Conservation (phyloP, 2,329 filamentous ascomycete genomes). For the Penicillium thymicola region DNA sequence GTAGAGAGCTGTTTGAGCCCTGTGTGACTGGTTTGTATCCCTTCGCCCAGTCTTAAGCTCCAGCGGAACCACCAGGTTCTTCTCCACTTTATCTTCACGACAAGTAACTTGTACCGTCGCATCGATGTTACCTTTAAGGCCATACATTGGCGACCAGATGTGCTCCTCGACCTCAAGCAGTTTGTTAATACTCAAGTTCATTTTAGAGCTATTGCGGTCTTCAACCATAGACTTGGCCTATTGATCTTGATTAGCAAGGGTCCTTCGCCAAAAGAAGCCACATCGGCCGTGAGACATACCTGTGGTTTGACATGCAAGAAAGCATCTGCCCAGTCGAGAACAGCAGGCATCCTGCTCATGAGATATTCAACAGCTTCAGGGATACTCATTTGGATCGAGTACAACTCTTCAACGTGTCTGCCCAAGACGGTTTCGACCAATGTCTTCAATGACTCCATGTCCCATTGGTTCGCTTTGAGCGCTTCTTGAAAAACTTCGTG, state of each 20-base stretch:
- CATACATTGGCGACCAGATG: constrained; percentile 97
- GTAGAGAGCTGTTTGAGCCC: constrained; percentile 92
- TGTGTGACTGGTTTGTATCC: constrained; percentile 73
- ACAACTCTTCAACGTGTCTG: constrained; percentile 82
- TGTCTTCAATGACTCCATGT: constrained; percentile 60
- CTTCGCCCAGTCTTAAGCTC: constrained; percentile 92
- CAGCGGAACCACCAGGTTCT: constrained; percentile 80
- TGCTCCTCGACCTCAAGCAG: constrained; percentile 96
- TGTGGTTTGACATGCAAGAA: constrained; percentile 73
- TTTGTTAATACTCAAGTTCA: constrained; percentile 84
- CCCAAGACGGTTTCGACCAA: constrained; percentile 68
- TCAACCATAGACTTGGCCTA: constrained; percentile 69
- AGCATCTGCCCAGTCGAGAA: constrained; percentile 76
- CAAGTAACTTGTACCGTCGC: constrained; percentile 89
- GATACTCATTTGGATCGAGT: constrained; percentile 75
- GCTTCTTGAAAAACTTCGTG: constrained; percentile 96
- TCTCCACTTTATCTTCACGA: constrained; percentile 62
- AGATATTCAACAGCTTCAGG: constrained; percentile 74
- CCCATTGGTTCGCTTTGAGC: constrained; percentile 79
- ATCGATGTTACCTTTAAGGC: constrained; percentile 95
- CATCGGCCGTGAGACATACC: constrained; percentile 44
- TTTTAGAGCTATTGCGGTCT: constrained; percentile 71
- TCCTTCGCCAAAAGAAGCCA: neutral
- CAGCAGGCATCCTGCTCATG: constrained; percentile 74
- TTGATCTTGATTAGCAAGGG: constrained; percentile 27